Evolutionary conservation across 768 basidiomycete genomes (phyloP), one percentile per base, ranked within the genome.

Genomic region (Sporobolomyces roseus): DNA sequence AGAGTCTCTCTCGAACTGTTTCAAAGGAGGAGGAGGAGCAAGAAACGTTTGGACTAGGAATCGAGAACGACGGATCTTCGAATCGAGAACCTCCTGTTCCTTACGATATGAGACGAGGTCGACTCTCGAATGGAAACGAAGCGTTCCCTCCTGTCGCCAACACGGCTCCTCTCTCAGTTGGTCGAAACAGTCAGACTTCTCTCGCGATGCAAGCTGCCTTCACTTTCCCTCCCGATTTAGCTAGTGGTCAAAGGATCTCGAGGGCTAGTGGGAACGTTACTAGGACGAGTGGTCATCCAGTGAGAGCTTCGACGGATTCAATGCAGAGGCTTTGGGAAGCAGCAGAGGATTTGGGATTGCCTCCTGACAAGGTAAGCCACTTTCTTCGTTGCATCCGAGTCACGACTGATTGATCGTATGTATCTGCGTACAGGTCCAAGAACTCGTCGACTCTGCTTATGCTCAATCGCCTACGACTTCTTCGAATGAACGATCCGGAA

Each of bases 391-490:
- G 17, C 53, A 6, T 8, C 9, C 32, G 33, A 10, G 30, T 58
- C n/a, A 9, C 17, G 56, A 16, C n/a, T 10, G 21, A 36, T 4
- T 13, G 27, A n/a, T 41, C 10, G 12, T 45, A 41, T 38, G 25
- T 27, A 16, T 53, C 23, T 23, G 4, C 13, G 13, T 25, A 43
- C 27, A 60, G 58, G 58, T 60, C 23, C 65, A 71, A 27, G 69
- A 73, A 49, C 69, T 75, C 23, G 71, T 75, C 43, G 66, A 66
- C 54, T 63, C 65, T 16, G 73, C 75, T 2, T 69, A 73, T 58
- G 55, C 61, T 1, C 58, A 61, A 6, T 70, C 69, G 0, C 66
- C 71, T 29, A 63, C 66, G 25, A 65, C 60, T 8, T 65, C 67
- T 13, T 54, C 61, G 30, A 48, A 46, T 25, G n/a, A n/a, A n/a